Evolutionary conservation across 176 grass and related monocot genomes (phyloP).

Genomic region (Olyra latifolia): DNA sequence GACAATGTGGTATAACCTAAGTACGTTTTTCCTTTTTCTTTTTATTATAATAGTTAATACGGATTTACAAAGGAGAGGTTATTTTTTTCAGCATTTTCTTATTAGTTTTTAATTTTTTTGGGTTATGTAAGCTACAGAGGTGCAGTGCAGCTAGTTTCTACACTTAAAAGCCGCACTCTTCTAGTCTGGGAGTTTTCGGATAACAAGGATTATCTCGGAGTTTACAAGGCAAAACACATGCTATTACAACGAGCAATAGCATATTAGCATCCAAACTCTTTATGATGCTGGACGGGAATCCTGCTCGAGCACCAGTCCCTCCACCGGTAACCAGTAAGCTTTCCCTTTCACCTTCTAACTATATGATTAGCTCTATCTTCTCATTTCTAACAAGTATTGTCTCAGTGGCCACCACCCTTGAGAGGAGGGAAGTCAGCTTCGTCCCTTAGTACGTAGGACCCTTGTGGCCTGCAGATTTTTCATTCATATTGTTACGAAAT

Average conservation of each 20-base stretch:
- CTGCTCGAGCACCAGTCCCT: slow-evolving; percentile 15
- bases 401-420: slow-evolving; percentile 19
- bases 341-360: slow-evolving; percentile 2
- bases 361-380: slow-evolving; percentile 33
- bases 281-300: slow-evolving; percentile 13
- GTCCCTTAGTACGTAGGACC: slow-evolving; percentile 45
- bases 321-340: slow-evolving; percentile 25
- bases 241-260: slow-evolving; percentile 18
- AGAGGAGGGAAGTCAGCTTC: slow-evolving; percentile 79
- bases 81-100: slow-evolving; percentile 8
- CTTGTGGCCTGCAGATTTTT: slow-evolving; percentile 42
- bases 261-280: slow-evolving; percentile 22
- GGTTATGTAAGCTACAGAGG: slow-evolving; percentile 20
- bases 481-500: neutral
- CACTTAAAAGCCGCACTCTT: neutral
- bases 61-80: slow-evolving; percentile 6
- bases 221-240: slow-evolving; percentile 32
- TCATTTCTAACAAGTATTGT: slow-evolving; percentile 17
- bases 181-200: neutral
- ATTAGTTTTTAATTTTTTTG: neutral
- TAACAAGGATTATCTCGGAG: slow-evolving; percentile 29
- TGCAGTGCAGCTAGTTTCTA: neutral
- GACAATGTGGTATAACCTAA: too few relatives aligned
- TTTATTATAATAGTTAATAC: slow-evolving; percentile 1
- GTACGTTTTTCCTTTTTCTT: neutral